phyloP scores from a whole-genome alignment of 495 filamentous ascomycete species.

The Annulohypoxylon bovei region DNA sequence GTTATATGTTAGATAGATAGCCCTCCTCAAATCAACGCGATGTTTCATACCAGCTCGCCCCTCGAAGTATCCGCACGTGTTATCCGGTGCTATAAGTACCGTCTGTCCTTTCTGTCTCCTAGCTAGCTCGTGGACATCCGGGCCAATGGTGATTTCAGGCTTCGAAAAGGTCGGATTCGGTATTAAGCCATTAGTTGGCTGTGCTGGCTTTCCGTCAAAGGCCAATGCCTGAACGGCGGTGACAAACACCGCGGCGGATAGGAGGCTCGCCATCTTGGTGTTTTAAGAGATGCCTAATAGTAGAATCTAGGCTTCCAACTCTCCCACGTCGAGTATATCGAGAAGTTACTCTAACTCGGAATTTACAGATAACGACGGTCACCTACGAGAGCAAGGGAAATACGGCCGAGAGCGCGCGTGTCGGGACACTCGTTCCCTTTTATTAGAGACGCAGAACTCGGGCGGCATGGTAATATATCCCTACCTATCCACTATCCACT shows the following conservation, averaged over 20 bases:
- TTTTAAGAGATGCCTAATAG: slow-evolving; percentile 1
- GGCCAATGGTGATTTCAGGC: slow-evolving; percentile 47
- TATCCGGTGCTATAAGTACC: slow-evolving; percentile 57
- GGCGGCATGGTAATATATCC: slow-evolving; percentile 5
- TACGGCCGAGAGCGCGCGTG: slow-evolving; percentile 20
- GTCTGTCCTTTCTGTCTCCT: slow-evolving; percentile 47
- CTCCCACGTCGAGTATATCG: slow-evolving; percentile 17
- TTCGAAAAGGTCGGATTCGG: slow-evolving; percentile 40
- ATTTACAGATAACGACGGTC: slow-evolving; percentile 17
- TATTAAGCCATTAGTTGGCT: slow-evolving; percentile 43
- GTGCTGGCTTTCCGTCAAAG: slow-evolving; percentile 43
- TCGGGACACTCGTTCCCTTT: slow-evolving; percentile 16
- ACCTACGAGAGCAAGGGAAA: slow-evolving; percentile 19
- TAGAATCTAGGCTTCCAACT: background rate
- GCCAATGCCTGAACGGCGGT: slow-evolving; percentile 49
- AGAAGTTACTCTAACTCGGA: background rate
- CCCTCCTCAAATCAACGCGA: background rate
- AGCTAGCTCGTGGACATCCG: slow-evolving; percentile 44
- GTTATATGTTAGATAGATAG: slow-evolving; percentile 2
- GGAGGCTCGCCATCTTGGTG: slow-evolving; percentile 39
- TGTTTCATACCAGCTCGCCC: slow-evolving; percentile 45
- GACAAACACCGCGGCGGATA: slow-evolving; percentile 46
- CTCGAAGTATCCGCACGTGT: slow-evolving; percentile 59
- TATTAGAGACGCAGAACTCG: slow-evolving; percentile 19
- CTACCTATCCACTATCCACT: background rate